phyloP scores from a whole-genome alignment of 192 early-diverging fungal genomes.

The Phycomyces blakesleeanus region DNA sequence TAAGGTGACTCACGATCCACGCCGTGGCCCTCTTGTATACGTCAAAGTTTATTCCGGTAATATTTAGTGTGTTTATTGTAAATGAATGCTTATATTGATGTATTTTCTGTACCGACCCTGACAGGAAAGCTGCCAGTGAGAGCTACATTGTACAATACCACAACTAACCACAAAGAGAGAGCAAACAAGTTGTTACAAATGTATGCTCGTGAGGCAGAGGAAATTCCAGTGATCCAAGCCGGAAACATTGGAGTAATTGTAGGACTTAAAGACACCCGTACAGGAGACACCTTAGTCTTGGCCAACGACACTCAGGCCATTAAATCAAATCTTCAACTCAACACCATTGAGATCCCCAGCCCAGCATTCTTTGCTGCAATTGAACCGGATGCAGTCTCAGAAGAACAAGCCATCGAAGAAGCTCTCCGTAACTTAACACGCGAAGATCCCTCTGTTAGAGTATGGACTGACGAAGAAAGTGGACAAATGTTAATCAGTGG shows the following conservation, averaged over 20 bases:
- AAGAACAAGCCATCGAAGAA: constrained; percentile 67
- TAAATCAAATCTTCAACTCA: constrained; percentile 50
- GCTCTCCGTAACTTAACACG: constrained; percentile 70
- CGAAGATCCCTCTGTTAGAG: constrained; percentile 85
- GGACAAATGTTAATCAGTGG: constrained; percentile 86
- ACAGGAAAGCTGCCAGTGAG: constrained; percentile 62
- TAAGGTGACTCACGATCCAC: constrained; percentile 83
- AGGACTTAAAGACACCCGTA: constrained; percentile 78
- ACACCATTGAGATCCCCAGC: constrained; percentile 77
- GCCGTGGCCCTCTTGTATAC: constrained; percentile 88
- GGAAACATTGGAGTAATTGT: constrained; percentile 87
- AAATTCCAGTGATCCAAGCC: constrained; percentile 61
- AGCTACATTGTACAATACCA: constrained; percentile 64
- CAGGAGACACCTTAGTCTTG: constrained; percentile 80
- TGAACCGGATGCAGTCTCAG: constrained; percentile 71
- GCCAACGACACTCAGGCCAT: constrained; percentile 44
- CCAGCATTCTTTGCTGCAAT: constrained; percentile 83
- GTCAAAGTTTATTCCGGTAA: constrained; percentile 84
- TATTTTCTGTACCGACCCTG: background rate
- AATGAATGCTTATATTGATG: constrained; percentile 8
- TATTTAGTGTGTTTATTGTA: constrained; percentile 8
- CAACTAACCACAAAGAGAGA: constrained; percentile 66
- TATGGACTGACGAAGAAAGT: constrained; percentile 73
- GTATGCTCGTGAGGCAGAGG: constrained; percentile 88
- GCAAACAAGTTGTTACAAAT: constrained; percentile 82